These are phyloP conservation scores for Massariosphaeria phaeospora DNA, from an alignment of 495 filamentous ascomycete genomes.

Conservation along the genomic window DNA sequence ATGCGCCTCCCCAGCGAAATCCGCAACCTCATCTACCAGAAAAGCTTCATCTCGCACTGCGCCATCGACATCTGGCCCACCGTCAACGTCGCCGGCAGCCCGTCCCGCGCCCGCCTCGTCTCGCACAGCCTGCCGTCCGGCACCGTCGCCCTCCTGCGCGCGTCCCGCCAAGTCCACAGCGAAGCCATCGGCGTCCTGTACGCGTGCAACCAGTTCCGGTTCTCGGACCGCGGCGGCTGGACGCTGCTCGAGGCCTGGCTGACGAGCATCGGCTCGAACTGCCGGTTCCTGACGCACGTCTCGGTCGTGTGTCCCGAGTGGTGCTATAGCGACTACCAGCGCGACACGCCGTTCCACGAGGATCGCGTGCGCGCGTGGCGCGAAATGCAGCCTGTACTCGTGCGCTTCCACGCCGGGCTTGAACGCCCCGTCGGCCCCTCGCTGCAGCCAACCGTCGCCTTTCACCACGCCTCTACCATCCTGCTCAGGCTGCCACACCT, in stretches of 20 bases:
- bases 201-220: constrained; percentile 12
- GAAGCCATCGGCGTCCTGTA: constrained; percentile 10
- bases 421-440: not conserved
- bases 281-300: not conserved
- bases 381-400: not conserved
- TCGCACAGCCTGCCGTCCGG: not conserved
- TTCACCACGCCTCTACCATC: not conserved
- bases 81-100: not conserved
- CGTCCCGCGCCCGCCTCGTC: not conserved
- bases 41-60: not conserved
- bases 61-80: constrained; percentile 21
- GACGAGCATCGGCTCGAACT: not conserved
- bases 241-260: not conserved
- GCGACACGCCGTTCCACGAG: not conserved
- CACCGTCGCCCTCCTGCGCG: constrained; percentile 9
- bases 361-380: not conserved
- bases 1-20: constrained; percentile 14
- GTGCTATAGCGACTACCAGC: not conserved
- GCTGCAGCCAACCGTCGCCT: not conserved
- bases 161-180: constrained; percentile 8
- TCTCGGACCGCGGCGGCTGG: not conserved
- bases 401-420: not conserved
- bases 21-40: constrained; percentile 10
- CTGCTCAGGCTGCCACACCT: not conserved
- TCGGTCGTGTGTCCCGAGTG: not conserved